Conservation (phyloP, 352 stramenopile genomes). For the Phytophthora hybrid region DNA sequence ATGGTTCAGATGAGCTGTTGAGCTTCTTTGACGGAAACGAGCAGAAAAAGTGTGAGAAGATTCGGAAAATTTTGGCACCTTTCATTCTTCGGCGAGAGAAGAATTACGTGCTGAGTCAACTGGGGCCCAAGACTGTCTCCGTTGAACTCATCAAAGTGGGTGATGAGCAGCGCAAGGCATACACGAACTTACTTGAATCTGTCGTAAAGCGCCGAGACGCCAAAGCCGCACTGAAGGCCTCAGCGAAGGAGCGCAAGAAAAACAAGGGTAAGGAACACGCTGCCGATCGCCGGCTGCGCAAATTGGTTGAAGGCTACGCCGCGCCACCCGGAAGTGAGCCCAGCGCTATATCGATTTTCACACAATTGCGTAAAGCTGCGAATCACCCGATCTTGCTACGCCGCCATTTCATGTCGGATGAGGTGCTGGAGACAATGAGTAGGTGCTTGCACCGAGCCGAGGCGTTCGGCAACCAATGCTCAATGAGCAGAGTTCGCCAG, state of each 20-base stretch:
- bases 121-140: slow-evolving; percentile 86
- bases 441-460: slow-evolving; percentile 80
- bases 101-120: slow-evolving; percentile 94
- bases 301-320: slow-evolving; percentile 47
- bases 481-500: slow-evolving; percentile 86
- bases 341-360: slow-evolving; percentile 90
- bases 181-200: slow-evolving; percentile 79
- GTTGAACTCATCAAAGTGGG: slow-evolving; percentile 89
- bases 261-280: slow-evolving; percentile 57
- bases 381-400: slow-evolving; percentile 97
- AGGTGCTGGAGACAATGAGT: slow-evolving; percentile 86
- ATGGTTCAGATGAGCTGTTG: slow-evolving; percentile 82
- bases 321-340: slow-evolving; percentile 28
- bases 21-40: slow-evolving; percentile 86
- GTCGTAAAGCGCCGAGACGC: slow-evolving; percentile 74
- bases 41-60: slow-evolving; percentile 84
- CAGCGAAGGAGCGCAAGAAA: slow-evolving; percentile 70
- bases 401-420: slow-evolving; percentile 75
- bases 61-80: slow-evolving; percentile 95
- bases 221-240: slow-evolving; percentile 48
- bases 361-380: slow-evolving; percentile 96
- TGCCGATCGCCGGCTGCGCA: slow-evolving; percentile 51
- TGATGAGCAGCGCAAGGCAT: slow-evolving; percentile 83
- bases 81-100: slow-evolving; percentile 98
- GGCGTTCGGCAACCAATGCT: slow-evolving; percentile 88